Percentiles rank a stretch among this genome's conserved stretches.
phyloP scores from a whole-genome alignment of 192 early-diverging fungal genomes.

The Coemansia sp. region DNA sequence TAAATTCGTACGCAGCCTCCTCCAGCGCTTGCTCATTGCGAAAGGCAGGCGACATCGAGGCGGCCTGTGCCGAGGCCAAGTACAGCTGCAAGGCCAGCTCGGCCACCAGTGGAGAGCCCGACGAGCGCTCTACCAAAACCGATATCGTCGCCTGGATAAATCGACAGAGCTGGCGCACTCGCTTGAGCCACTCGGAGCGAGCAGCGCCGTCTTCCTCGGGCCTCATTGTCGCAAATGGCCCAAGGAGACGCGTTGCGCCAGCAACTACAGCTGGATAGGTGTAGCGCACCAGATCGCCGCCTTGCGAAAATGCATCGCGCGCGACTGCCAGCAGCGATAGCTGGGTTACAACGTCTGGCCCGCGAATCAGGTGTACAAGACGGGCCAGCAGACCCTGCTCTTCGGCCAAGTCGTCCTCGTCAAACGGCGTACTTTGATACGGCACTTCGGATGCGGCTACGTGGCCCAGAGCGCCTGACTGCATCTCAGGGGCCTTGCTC shows the following conservation, averaged over 20 bases:
- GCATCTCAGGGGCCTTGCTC: neutral
- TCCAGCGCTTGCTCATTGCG: conserved; percentile 77
- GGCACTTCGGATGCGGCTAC: conserved; percentile 7
- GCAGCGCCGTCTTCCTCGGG: conserved; percentile 18
- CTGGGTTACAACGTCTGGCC: conserved; percentile 76
- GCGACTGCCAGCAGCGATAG: conserved; percentile 82
- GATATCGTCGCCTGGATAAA: conserved; percentile 89
- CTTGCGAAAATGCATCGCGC: conserved; percentile 85
- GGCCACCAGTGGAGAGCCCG: conserved; percentile 35
- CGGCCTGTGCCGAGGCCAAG: conserved; percentile 83
- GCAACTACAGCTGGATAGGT: conserved; percentile 88
- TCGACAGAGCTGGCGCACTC: conserved; percentile 80
- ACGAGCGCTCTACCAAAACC: conserved; percentile 66
- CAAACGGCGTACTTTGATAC: conserved; percentile 48
- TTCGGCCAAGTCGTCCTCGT: conserved; percentile 89
- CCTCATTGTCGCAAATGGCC: conserved; percentile 50
- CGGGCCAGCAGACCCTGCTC: conserved; percentile 91
- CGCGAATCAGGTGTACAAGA: conserved; percentile 73
- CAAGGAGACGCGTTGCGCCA: conserved; percentile 42
- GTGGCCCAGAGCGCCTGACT: neutral
- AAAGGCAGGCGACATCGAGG: conserved; percentile 62
- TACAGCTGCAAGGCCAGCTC: conserved; percentile 80
- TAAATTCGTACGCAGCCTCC: conserved; percentile 97
- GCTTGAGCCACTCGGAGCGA: conserved; percentile 60
- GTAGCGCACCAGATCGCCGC: conserved; percentile 90